phyloP scores from a whole-genome alignment of 2,329 filamentous ascomycete genomes.

The Trichoderma guizhouense region DNA sequence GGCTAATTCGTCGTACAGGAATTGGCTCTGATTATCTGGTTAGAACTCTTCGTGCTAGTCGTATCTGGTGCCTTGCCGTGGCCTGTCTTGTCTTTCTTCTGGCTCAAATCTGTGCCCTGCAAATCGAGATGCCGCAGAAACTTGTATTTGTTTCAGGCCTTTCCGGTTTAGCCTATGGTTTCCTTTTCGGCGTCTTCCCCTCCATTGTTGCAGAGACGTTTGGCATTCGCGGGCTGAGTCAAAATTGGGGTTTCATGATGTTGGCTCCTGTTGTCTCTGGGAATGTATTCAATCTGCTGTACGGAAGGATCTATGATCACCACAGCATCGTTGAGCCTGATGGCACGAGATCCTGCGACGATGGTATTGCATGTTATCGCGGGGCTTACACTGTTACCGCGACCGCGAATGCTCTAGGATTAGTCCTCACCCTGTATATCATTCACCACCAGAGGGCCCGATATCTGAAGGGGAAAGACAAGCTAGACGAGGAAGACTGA shows the following conservation, averaged over 20 bases:
- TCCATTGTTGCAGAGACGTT: constrained; percentile 88
- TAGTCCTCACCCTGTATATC: constrained; percentile 66
- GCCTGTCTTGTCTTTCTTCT: constrained; percentile 74
- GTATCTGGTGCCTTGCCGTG: constrained; percentile 85
- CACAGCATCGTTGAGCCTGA: constrained; percentile 68
- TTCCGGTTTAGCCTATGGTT: constrained; percentile 86
- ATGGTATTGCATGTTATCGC: constrained; percentile 78
- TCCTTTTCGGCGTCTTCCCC: constrained; percentile 90
- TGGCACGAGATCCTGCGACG: constrained; percentile 70
- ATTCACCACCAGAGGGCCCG: constrained; percentile 57
- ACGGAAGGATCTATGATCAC: constrained; percentile 77
- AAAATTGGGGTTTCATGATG: constrained; percentile 97
- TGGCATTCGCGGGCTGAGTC: constrained; percentile 80
- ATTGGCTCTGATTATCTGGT: constrained; percentile 90
- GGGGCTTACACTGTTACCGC: constrained; percentile 79
- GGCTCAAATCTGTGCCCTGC: constrained; percentile 74
- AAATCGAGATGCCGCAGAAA: constrained; percentile 70
- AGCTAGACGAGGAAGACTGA: constrained; percentile 17
- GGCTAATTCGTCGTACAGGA: constrained; percentile 44
- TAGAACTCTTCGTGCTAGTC: constrained; percentile 73
- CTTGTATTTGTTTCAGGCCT: constrained; percentile 77
- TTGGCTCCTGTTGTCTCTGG: constrained; percentile 82
- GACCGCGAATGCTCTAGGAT: constrained; percentile 64
- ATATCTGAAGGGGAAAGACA: constrained; percentile 33
- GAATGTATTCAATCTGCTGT: constrained; percentile 90